phyloP scores from a whole-genome alignment of 148 eudicot genomes.

The Tetragonia tetragonoides region DNA sequence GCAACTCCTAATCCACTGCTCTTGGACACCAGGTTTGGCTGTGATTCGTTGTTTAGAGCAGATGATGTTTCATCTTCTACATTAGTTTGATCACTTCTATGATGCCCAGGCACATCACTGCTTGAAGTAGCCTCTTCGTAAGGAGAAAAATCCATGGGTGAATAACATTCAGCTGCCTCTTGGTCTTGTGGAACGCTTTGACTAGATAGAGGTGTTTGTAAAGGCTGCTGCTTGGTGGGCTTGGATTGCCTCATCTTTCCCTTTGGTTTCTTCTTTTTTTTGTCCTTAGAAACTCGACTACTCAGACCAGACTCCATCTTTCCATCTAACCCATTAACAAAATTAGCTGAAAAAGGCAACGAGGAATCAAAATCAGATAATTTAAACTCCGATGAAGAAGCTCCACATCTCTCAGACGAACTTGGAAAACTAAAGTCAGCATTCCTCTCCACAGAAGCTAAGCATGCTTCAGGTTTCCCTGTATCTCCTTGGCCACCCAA shows the following conservation, averaged over 20 bases:
- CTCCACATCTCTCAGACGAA: constrained; percentile 21
- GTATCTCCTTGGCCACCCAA: constrained; percentile 28
- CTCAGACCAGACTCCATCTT: constrained; percentile 33
- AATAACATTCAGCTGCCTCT: constrained; percentile 55
- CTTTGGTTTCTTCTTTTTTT: constrained; percentile 42
- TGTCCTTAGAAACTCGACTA: constrained; percentile 35
- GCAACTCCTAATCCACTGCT: constrained; percentile 13
- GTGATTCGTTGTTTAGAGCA: constrained; percentile 23
- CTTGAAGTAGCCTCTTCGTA: constrained; percentile 39
- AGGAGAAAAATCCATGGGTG: constrained; percentile 97
- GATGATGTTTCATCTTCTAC: constrained; percentile 20
- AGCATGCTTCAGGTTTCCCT: constrained; percentile 28
- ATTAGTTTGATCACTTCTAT: constrained; percentile 25
- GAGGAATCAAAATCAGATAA: constrained; percentile 40
- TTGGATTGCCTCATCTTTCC: constrained; percentile 42
- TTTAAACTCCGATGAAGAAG: constrained; percentile 35
- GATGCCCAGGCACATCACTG: constrained; percentile 29
- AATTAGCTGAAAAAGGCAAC: constrained; percentile 40
- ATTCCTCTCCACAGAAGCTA: constrained; percentile 32
- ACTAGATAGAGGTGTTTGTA: constrained; percentile 29
- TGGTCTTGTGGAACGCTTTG: constrained; percentile 33
- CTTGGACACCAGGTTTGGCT: constrained; percentile 19
- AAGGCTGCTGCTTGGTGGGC: constrained; percentile 28
- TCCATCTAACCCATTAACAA: constrained; percentile 33
- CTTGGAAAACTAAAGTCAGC: constrained; percentile 29